Conservation (phyloP, 2,329 filamentous ascomycete genomes). For the Sarocladiaceae sp. region DNA sequence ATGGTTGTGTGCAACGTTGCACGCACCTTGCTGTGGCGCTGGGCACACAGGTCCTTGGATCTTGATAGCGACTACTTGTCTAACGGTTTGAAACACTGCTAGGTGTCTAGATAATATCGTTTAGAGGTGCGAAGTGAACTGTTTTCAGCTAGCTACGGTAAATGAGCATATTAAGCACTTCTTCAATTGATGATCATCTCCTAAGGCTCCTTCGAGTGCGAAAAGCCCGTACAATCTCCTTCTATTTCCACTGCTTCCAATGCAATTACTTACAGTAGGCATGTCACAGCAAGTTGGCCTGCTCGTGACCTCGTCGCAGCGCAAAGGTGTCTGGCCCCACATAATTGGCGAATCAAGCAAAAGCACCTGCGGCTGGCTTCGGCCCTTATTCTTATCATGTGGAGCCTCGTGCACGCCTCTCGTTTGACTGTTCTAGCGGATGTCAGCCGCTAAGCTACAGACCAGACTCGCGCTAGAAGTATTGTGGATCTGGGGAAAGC, state of each 20-base stretch:
- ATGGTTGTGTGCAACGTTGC: constrained; percentile 5
- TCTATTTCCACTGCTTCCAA: too few species aligned
- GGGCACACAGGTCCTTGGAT: background rate
- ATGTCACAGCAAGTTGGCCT: background rate
- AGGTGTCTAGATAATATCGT: too few species aligned
- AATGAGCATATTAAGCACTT: too few species aligned
- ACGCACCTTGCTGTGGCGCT: background rate
- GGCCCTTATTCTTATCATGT: constrained; percentile 9
- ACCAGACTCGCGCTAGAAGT: too few species aligned
- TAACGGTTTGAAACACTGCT: too few species aligned
- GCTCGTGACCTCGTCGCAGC: too few species aligned
- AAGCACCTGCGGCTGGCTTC: constrained; percentile 3
- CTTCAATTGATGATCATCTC: too few species aligned
- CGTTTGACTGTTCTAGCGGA: background rate
- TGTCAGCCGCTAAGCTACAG: background rate
- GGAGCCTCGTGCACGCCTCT: background rate
- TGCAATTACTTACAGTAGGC: too few species aligned
- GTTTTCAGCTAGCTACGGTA: too few species aligned
- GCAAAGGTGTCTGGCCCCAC: background rate
- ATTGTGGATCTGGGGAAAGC: constrained; percentile 6
- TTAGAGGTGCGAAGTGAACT: too few species aligned
- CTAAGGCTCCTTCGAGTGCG: too few species aligned
- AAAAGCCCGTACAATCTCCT: too few species aligned
- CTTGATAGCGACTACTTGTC: background rate
- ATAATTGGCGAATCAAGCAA: background rate